These are phyloP conservation scores for Phytophthora sansomeana DNA, from an alignment of 352 stramenopile species.

Conservation along the genomic window DNA sequence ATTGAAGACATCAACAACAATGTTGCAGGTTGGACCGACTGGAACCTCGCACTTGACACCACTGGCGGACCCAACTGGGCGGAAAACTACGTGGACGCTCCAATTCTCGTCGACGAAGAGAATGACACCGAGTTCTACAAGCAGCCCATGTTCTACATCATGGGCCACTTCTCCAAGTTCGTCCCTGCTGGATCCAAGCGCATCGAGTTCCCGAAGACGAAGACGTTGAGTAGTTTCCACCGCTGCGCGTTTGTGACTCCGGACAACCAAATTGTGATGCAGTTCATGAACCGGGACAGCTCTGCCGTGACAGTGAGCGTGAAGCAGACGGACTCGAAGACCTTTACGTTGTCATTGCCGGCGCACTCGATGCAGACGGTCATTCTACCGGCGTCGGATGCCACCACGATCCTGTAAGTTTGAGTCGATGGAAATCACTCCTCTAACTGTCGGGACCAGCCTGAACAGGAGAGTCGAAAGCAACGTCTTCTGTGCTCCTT, in stretches of 20 bases:
- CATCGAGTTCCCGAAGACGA: conserved; percentile 44
- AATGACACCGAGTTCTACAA: neutral
- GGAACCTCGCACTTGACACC: conserved; percentile 79
- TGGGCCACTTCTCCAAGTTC: conserved; percentile 83
- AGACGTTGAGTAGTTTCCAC: conserved; percentile 43
- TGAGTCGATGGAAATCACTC: conserved; percentile 1
- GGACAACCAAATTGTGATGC: conserved; percentile 48
- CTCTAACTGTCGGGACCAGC: too few species aligned
- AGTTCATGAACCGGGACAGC: conserved; percentile 50
- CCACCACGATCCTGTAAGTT: conserved; percentile 22
- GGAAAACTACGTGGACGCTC: conserved; percentile 72
- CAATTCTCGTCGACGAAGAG: conserved; percentile 48
- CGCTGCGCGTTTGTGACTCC: conserved; percentile 51
- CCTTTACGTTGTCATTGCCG: conserved; percentile 23
- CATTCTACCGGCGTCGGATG: conserved; percentile 21
- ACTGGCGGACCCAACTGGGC: conserved; percentile 71
- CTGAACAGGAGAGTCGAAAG: neutral
- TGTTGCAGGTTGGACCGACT: conserved; percentile 82
- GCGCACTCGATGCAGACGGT: conserved; percentile 33
- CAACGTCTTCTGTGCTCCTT: too few species aligned
- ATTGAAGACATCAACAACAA: conserved; percentile 83
- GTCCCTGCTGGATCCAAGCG: conserved; percentile 53
- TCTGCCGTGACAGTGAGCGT: conserved; percentile 46
- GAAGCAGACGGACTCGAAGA: conserved; percentile 32
- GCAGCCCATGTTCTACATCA: conserved; percentile 47